Percentiles rank a stretch among this genome's conserved stretches.
These are phyloP conservation scores for Agroathelia rolfsii DNA, from an alignment of 1,284 basidiomycete species.

Conservation along the genomic window DNA sequence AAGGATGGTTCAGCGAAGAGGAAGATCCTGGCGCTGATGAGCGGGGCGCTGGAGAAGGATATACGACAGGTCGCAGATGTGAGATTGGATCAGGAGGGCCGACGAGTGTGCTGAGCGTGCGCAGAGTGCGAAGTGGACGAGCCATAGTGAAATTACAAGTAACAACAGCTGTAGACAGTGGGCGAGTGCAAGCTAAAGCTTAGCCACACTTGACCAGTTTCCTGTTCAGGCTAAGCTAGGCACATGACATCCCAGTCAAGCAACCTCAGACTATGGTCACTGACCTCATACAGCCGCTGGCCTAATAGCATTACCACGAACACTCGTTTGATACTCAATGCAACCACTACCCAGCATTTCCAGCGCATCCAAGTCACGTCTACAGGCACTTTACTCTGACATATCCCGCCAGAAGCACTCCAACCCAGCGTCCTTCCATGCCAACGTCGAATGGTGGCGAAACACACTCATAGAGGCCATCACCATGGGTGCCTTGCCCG, in stretches of 20 bases:
- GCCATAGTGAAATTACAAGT: too few species aligned
- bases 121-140: too few species aligned
- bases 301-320: too few species aligned
- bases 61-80: conserved; percentile 67
- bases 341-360: conserved; percentile 38
- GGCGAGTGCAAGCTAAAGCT: too few species aligned
- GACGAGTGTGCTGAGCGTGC: too few species aligned
- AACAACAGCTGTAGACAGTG: too few species aligned
- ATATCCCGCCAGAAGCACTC: conserved; percentile 76
- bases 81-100: conserved; percentile 68
- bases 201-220: too few species aligned
- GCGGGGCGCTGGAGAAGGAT: conserved; percentile 28
- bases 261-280: too few species aligned
- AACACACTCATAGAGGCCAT: conserved; percentile 56
- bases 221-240: too few species aligned
- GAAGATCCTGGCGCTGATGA: conserved; percentile 13
- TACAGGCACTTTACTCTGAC: conserved; percentile 84
- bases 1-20: conserved; percentile 41
- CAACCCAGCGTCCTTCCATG: conserved; percentile 75
- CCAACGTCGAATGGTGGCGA: conserved; percentile 86
- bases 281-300: too few species aligned
- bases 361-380: conserved; percentile 45
- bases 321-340: too few species aligned
- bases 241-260: too few species aligned
- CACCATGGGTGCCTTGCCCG: conserved; percentile 46